Conservation (phyloP, 2,329 filamentous ascomycete genomes). For the Alternaria triticimaculans region DNA sequence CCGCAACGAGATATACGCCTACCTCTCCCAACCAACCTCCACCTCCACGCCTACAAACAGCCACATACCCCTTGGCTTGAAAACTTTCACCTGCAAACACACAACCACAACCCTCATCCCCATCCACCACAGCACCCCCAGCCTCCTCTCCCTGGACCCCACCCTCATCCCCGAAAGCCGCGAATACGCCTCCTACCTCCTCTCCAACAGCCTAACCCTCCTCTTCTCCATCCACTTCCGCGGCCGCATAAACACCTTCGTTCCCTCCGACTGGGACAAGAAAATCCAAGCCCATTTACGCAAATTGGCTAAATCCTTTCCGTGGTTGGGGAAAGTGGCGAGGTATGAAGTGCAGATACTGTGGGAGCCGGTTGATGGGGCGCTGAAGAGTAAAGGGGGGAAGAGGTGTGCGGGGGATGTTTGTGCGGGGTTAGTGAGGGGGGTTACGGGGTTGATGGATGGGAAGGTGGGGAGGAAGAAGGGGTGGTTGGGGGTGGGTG, state of each 20-base stretch:
- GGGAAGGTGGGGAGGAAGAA: constrained; percentile 14
- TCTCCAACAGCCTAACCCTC: constrained; percentile 27
- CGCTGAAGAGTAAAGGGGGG: constrained; percentile 21
- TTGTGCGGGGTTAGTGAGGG: constrained; percentile 22
- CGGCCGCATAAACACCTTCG: constrained; percentile 34
- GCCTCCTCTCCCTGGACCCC: constrained; percentile 28
- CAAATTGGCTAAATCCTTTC: constrained; percentile 31
- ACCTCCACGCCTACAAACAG: constrained; percentile 1
- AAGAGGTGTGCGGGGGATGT: constrained; percentile 21
- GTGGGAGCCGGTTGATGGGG: constrained; percentile 30
- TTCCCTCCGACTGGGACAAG: constrained; percentile 37
- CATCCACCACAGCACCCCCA: constrained; percentile 27
- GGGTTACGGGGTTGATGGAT: constrained; percentile 24
- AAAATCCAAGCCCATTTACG: constrained; percentile 28
- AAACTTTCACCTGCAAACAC: constrained; percentile 34
- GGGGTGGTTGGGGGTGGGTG: constrained; percentile 19
- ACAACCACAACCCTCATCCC: constrained; percentile 32
- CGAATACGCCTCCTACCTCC: constrained; percentile 35
- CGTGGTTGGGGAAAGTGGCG: constrained; percentile 33
- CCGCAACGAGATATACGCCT: constrained; percentile 38
- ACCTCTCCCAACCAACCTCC: constrained; percentile 17
- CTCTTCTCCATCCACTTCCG: constrained; percentile 33
- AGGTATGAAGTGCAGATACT: constrained; percentile 32
- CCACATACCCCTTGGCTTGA: constrained; percentile 29
- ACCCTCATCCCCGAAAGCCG: constrained; percentile 29